Evolutionary conservation across 2,329 filamentous ascomycete species (phyloP).

Genomic region (Cordyceps sp.): DNA sequence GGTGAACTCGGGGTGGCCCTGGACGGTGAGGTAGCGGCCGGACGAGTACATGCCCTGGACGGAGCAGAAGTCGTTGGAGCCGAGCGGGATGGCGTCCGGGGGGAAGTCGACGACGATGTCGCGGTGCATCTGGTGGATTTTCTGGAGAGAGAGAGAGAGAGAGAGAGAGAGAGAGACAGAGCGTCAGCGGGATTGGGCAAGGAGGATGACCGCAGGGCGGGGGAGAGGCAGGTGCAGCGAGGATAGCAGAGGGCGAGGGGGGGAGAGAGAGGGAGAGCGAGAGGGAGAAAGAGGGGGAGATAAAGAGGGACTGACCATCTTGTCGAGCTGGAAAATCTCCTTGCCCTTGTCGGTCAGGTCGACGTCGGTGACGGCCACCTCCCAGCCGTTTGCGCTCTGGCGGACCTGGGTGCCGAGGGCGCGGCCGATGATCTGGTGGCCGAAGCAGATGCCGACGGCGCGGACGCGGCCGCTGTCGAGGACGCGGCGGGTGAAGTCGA

Average conservation of each 20-base stretch:
- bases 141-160: no score
- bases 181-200: no score
- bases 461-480: slow-evolving; percentile 37
- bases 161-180: no score
- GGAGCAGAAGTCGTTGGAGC: slow-evolving; percentile 21
- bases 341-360: slow-evolving; percentile 21
- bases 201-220: no score
- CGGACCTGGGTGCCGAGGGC: slow-evolving; percentile 21
- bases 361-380: slow-evolving; percentile 25
- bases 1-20: slow-evolving; percentile 31
- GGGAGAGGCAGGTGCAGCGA: no score
- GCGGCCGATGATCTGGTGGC: slow-evolving; percentile 29
- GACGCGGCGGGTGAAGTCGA: slow-evolving; percentile 18
- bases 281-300: no score
- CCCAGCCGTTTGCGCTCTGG: slow-evolving; percentile 24
- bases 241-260: no score
- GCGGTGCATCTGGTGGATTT: slow-evolving; percentile 33
- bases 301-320: slow-evolving; percentile 10
- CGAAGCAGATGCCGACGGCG: slow-evolving; percentile 33
- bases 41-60: slow-evolving; percentile 26
- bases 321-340: slow-evolving; percentile 19
- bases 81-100: slow-evolving; percentile 20
- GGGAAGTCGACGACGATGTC: slow-evolving; percentile 25
- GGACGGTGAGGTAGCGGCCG: slow-evolving; percentile 21
- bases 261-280: no score